A percentile compares a stretch with the other conserved stretches of the same genome.
Evolutionary conservation across 2,329 filamentous ascomycete genomes (phyloP).

Genomic region (Epichloe aotearoae): DNA sequence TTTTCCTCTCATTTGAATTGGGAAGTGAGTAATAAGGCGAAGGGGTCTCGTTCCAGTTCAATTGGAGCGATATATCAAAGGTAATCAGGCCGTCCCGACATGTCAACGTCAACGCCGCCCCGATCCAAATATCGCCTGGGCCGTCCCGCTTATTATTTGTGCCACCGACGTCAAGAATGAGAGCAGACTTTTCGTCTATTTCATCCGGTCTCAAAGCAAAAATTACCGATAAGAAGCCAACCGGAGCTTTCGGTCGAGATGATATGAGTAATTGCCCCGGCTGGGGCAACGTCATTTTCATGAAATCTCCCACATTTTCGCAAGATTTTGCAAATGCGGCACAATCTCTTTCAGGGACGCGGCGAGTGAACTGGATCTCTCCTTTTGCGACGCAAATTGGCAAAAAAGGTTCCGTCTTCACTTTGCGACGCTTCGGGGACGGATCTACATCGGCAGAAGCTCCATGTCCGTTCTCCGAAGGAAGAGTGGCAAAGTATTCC

Average conservation of each 20-base stretch:
- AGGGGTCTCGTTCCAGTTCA: slow-evolving; percentile 31
- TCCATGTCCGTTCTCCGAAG: slow-evolving; percentile 7
- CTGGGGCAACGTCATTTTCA: slow-evolving; percentile 9
- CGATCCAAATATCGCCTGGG: slow-evolving; percentile 23
- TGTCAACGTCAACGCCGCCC: slow-evolving; percentile 18
- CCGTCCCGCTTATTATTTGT: slow-evolving; percentile 7
- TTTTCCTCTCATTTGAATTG: slow-evolving; percentile 14
- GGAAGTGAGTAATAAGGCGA: slow-evolving; percentile 19
- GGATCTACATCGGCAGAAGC: slow-evolving; percentile 7
- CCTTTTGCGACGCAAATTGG: slow-evolving; percentile 16
- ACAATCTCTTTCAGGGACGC: slow-evolving; percentile 8
- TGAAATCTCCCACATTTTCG: slow-evolving; percentile 11
- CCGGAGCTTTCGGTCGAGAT: slow-evolving; percentile 6
- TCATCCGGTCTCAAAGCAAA: slow-evolving; percentile 15
- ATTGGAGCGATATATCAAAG: slow-evolving; percentile 20
- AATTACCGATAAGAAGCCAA: slow-evolving; percentile 2
- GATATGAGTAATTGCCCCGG: slow-evolving; percentile 9
- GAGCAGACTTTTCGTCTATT: slow-evolving; percentile 6
- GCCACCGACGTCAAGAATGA: slow-evolving; percentile 10
- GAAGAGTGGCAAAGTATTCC: slow-evolving; percentile 12
- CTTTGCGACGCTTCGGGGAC: slow-evolving; percentile 20
- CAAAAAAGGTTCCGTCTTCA: slow-evolving; percentile 3
- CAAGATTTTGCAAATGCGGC: slow-evolving; percentile 5
- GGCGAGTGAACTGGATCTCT: slow-evolving; percentile 15
- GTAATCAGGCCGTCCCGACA: slow-evolving; percentile 12